These are phyloP conservation scores for Debaryomyces sp. DNA, from an alignment of 1,139 yeast species.

Conservation along the genomic window DNA sequence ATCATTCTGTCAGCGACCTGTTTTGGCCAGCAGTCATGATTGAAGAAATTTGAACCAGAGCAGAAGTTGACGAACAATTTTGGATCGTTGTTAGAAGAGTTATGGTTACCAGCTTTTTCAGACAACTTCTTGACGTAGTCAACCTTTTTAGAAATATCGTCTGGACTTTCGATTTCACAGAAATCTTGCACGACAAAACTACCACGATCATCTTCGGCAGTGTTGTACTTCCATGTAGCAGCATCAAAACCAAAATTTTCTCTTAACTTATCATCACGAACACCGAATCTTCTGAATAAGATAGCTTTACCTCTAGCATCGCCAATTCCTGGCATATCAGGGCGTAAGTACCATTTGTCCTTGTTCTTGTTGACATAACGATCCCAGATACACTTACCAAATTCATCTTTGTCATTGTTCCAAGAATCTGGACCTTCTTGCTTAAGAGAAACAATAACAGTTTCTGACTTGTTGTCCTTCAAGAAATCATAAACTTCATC, in stretches of 20 bases:
- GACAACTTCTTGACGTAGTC: slow-evolving; percentile 60
- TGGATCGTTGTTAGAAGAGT: slow-evolving; percentile 45
- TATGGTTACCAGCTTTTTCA: slow-evolving; percentile 55
- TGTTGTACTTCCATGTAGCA: slow-evolving; percentile 66
- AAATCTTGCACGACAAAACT: slow-evolving; percentile 70
- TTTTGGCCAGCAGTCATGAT: slow-evolving; percentile 76
- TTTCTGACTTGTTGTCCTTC: slow-evolving; percentile 54
- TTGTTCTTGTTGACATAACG: slow-evolving; percentile 52
- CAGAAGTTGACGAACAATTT: slow-evolving; percentile 74
- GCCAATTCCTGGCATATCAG: slow-evolving; percentile 58
- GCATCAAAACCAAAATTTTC: slow-evolving; percentile 68
- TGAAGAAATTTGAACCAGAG: slow-evolving; percentile 74
- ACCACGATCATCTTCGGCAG: slow-evolving; percentile 68
- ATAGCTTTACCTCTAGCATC: slow-evolving; percentile 69
- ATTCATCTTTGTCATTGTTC: slow-evolving; percentile 66
- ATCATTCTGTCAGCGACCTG: slow-evolving; percentile 60
- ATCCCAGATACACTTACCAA: slow-evolving; percentile 66
- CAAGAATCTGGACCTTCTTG: slow-evolving; percentile 74
- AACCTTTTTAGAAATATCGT: slow-evolving; percentile 61
- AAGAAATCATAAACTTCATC: slow-evolving; percentile 64
- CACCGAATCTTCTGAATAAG: slow-evolving; percentile 73
- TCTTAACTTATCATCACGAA: slow-evolving; percentile 41
- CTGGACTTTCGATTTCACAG: slow-evolving; percentile 60
- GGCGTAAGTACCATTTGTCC: slow-evolving; percentile 63
- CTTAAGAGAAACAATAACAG: slow-evolving; percentile 69